Conservation (phyloP, 2,329 filamentous ascomycete genomes). For the Chlorencoelia australis region DNA sequence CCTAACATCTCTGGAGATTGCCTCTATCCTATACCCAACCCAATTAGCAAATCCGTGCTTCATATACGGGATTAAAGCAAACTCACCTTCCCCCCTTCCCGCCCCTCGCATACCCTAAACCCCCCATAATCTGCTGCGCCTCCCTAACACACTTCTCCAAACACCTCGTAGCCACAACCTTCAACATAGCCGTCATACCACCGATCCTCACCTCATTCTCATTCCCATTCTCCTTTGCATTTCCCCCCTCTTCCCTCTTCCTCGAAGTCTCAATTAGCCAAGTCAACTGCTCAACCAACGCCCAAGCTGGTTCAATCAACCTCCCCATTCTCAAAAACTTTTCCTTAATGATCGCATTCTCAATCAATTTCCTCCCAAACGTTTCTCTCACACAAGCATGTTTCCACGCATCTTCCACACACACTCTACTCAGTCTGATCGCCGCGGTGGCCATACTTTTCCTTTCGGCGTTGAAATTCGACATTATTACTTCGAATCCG, state of each 20-base stretch:
- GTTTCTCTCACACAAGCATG: conserved; percentile 44
- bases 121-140: conserved; percentile 45
- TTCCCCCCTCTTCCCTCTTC: too few relatives aligned
- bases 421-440: conserved; percentile 47
- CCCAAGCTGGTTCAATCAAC: conserved; percentile 50
- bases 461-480: conserved; percentile 49
- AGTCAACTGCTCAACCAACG: conserved; percentile 51
- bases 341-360: conserved; percentile 47
- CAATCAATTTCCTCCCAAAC: conserved; percentile 47
- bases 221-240: too few relatives aligned
- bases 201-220: conserved; percentile 34
- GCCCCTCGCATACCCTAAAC: conserved; percentile 39
- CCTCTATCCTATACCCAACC: conserved; percentile 33
- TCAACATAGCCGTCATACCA: conserved; percentile 41
- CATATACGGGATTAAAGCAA: neutral
- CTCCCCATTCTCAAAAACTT: conserved; percentile 51
- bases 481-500: conserved; percentile 50
- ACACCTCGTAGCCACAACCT: conserved; percentile 41
- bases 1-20: conserved; percentile 41
- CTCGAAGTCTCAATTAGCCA: conserved; percentile 26
- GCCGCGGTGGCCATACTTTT: conserved; percentile 46
- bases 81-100: conserved; percentile 34
- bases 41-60: conserved; percentile 3
- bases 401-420: conserved; percentile 40
- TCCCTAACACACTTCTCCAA: conserved; percentile 43